These are phyloP conservation scores for Boletus sp. DNA, from an alignment of 768 basidiomycete genomes.

Conservation along the genomic window DNA sequence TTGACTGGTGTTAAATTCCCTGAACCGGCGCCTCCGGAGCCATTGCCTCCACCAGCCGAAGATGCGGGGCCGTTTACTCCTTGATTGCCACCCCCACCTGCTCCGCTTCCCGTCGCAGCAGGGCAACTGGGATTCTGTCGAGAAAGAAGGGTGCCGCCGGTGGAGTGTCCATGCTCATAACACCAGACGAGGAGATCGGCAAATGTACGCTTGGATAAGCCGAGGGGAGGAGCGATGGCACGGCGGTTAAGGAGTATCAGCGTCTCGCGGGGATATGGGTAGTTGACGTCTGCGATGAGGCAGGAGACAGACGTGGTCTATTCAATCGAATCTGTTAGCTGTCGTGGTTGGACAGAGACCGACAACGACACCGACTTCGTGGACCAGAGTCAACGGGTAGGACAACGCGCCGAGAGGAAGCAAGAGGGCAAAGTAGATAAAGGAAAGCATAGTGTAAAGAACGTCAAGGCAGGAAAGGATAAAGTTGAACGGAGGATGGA, in stretches of 20 bases:
- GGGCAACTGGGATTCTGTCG: constrained; percentile 23
- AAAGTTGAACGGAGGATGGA: neutral
- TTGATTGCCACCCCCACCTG: neutral
- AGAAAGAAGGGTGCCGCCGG: constrained; percentile 16
- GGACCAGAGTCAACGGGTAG: constrained; percentile 16
- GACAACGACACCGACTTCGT: constrained; percentile 2
- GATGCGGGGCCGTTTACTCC: neutral
- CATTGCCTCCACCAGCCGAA: neutral
- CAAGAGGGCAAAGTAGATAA: constrained; percentile 17
- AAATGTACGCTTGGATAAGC: constrained; percentile 22
- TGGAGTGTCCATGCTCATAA: constrained; percentile 13
- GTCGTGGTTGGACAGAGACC: too few relatives aligned
- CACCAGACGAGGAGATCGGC: constrained; percentile 30
- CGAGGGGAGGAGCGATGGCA: constrained; percentile 19
- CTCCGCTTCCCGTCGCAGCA: neutral
- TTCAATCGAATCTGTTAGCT: neutral
- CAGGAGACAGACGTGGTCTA: constrained; percentile 19
- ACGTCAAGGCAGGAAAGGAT: neutral
- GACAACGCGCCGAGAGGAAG: constrained; percentile 16
- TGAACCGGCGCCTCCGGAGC: neutral
- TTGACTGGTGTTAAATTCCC: neutral
- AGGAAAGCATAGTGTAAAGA: constrained; percentile 24
- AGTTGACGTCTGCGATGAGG: constrained; percentile 28
- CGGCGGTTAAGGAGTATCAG: constrained; percentile 23
- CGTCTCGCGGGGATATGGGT: constrained; percentile 21